Percentiles rank a stretch among this genome's conserved stretches.
These are phyloP conservation scores for Fonsecaea multimorphosa DNA, from an alignment of 2,329 filamentous ascomycete species.

Conservation along the genomic window DNA sequence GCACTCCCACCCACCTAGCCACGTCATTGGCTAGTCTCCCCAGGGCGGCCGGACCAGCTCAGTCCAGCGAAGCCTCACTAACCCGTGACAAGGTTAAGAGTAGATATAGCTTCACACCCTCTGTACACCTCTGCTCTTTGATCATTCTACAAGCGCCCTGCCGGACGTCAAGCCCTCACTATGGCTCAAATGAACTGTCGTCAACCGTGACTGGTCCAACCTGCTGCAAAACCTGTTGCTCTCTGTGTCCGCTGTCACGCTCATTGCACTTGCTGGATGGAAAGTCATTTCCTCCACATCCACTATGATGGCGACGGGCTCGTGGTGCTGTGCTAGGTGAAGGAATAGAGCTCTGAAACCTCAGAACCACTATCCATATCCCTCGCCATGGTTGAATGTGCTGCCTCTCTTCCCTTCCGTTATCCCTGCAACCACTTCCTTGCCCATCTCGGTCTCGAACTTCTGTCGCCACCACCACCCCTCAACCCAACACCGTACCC, in stretches of 20 bases:
- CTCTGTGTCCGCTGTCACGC: not conserved
- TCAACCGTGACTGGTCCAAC: not conserved
- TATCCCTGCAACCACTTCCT: constrained; percentile 3
- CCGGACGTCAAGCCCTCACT: not conserved
- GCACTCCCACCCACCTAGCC: constrained; percentile 18
- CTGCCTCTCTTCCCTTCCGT: not conserved
- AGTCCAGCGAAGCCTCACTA: too few relatives aligned
- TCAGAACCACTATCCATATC: not conserved
- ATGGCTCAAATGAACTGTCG: not conserved
- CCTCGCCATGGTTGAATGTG: not conserved
- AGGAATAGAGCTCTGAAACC: not conserved
- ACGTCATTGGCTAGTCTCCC: constrained; percentile 28
- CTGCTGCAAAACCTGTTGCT: not conserved
- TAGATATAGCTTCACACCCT: not conserved
- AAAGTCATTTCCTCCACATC: not conserved
- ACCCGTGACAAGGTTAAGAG: not conserved
- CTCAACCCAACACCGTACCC: constrained; percentile 20
- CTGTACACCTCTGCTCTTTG: not conserved
- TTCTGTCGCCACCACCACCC: constrained; percentile 8
- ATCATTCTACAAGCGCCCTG: not conserved
- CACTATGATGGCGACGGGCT: not conserved
- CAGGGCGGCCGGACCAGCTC: not conserved
- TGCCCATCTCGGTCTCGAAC: constrained; percentile 5
- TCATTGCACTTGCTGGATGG: not conserved
- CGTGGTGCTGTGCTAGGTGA: not conserved